Base-by-base conservation (phyloP, 2,329 filamentous ascomycete genomes). In the Cadophora malorum region DNA sequence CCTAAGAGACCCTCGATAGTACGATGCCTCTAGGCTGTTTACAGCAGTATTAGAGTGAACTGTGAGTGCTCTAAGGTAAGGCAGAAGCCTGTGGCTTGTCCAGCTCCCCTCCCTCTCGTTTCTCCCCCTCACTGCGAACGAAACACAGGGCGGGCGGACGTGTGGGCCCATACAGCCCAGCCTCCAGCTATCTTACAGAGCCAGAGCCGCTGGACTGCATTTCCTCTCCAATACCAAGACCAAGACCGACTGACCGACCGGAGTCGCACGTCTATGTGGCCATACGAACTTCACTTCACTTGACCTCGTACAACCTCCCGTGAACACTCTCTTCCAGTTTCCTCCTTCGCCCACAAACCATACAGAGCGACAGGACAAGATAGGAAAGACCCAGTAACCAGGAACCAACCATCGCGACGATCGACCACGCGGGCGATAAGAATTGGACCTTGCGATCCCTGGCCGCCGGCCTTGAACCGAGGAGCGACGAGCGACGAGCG, bases 381-480 rank as follows among this genome's bases (percentile, higher is more conserved):
- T 9, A 53, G 33, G 55, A 41, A n/a, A 23, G 53, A 35, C 19
- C n/a, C 41, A 64, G 53, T 7, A 31, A 28, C 60, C 35, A n/a
- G 35, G n/a, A 55, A 25, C 23, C 52, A 58, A 33, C 28, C 53
- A 47, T 25, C 45, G n/a, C 64, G n/a, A 25, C 64, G 53, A 60
- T 55, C 33, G 47, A 61, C 21, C 10, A 56, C 50, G 38, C 53
- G 45, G 19, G 19, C 45, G 53, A 65, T 52, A 65, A 60, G 63
- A 65, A 65, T 31, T 53, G 63, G 45, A 49, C 55, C 45, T 60
- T 66, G 33, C 33, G 64, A 49, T 53, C 60, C 41, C 60, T 53
- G 60, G 60, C 45, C 25, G 47, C 60, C 28, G 47, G 47, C 47
- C 31, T 21, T 63, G 47, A 35, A 33, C 60, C 60, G 45, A 59